Percentiles rank a stretch among this genome's conserved stretches.
These are phyloP conservation scores for Amanita jacksonii DNA, from an alignment of 768 basidiomycete genomes.

Conservation along the genomic window DNA sequence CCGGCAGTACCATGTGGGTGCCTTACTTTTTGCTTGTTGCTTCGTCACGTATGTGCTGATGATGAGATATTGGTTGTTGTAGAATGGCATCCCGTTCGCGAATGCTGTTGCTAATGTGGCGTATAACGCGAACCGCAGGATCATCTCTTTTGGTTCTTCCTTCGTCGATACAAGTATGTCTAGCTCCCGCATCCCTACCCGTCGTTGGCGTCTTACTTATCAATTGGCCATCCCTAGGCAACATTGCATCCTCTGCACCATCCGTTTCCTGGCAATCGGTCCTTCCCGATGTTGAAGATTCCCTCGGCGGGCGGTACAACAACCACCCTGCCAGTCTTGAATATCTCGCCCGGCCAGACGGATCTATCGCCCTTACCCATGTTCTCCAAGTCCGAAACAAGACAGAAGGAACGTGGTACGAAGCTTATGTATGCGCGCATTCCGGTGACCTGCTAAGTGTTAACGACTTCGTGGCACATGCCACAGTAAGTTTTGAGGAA, in stretches of 20 bases:
- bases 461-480: slow-evolving; percentile 41
- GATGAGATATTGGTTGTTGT: neutral
- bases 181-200: slow-evolving; percentile 12
- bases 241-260: slow-evolving; percentile 29
- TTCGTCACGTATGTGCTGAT: neutral
- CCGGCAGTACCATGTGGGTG: slow-evolving; percentile 14
- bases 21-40: neutral
- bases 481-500: slow-evolving; percentile 20
- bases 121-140: slow-evolving; percentile 19
- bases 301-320: slow-evolving; percentile 31
- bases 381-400: slow-evolving; percentile 28
- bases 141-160: slow-evolving; percentile 24
- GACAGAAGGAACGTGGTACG: slow-evolving; percentile 36
- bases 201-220: neutral
- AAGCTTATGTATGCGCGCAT: slow-evolving; percentile 50
- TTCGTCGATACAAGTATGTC: slow-evolving; percentile 22
- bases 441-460: slow-evolving; percentile 37
- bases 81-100: slow-evolving; percentile 26
- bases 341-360: slow-evolving; percentile 31
- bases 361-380: slow-evolving; percentile 29
- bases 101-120: slow-evolving; percentile 30
- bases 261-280: slow-evolving; percentile 26
- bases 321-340: slow-evolving; percentile 29
- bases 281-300: slow-evolving; percentile 25
- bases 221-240: slow-evolving; percentile 11